Evolutionary conservation across 176 grass and related monocot genomes (phyloP), one percentile per base, ranked within the genome.

Genomic region (Olyra latifolia): DNA sequence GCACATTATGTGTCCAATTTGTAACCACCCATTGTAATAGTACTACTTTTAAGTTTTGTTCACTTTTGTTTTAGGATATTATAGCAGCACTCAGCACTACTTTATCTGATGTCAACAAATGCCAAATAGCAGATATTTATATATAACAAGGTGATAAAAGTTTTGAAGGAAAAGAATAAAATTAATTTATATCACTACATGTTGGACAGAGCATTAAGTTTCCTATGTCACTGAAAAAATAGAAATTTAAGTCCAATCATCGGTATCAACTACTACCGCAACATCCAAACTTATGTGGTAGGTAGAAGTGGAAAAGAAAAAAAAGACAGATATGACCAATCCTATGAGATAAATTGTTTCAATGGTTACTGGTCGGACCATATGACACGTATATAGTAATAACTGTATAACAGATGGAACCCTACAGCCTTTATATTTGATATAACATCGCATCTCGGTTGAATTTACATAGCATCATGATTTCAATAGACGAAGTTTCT

Each of bases 151-250:
- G 27, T 49, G 2, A 64, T 69, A 80, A 5, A 82, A 43, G 48
- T 45, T 74, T 69, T 38, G 59, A 79, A 39, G 52, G 50, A 53
- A 65, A 62, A 62, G 41, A 75, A 53, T 15, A 3, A 76, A 29
- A 74, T 20, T 17, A 74, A 84, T 72, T 54, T 52, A 55, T 63
- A 69, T 43, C 17, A 80, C 73, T 69, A 71, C 72, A 42, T 86
- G 63, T 86, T 88, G 82, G 62, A 82, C 46, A 74, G 16, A 59
- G 45, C 44, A 79, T 85, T 39, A 84, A 84, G 80, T 78, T 83
- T 77, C 89, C 24, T 87, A 74, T 82, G 84, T 55, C 84, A 87
- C 66, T 56, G 35, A 66, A 10, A 35, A 74, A 82, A 20, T 13
- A 0, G 52, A 39, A 40, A 40, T 40, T 57, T 8, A 25, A n/a